Base-by-base conservation (phyloP, 148 eudicot genomes). In the Rhododendron ferrugineum region DNA sequence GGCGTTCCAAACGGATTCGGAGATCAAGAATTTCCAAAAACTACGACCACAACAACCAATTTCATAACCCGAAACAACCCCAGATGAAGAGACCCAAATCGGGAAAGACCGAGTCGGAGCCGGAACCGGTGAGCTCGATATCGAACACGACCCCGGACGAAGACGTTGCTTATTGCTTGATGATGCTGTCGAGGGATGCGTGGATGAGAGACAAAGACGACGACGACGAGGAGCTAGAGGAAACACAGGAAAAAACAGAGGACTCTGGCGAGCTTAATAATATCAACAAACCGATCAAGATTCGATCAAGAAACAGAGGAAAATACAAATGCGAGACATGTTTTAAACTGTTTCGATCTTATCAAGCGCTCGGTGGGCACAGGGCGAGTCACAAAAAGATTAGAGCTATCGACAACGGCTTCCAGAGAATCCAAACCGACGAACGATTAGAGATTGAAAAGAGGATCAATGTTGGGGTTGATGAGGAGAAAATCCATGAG, bases 141-240 rank as follows among this genome's bases (percentile, higher is more conserved):
- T 93, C 98, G 0, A 92, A 93, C 10, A 88, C 91, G 0, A 88
- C 92, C 2, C 89, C 94, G 0, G 99, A 96, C 13, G 95, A 93
- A 40, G 93, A 94, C 60, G 89, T 94, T 0, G 99, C 99, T 0
- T 87, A 88, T 46, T 94, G 97, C 85, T 85, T 94, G 74, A 93
- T 96, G 87, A 92, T 93, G 98, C 34, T 96, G 81, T 94, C 98
- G 1, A 88, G 92, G 42, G 99, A 93, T 82, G 91, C 68, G 7
- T 93, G 95, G 95, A 82, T 16, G 20, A 81, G 81, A 23, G 58
- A 78, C 7, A 58, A 81, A 60, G 73, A 49, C 13, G 60, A 85
- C 6, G n/a, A 78, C 32, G 60, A 54, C 0, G 74, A 58, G 2
- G 73, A 70, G 11, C 36, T 14, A 10, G 87, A 50, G 4, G 86